A percentile compares a stretch with the other conserved stretches of the same genome.
phyloP scores from a whole-genome alignment of 208 protist species.

The Acanthamoeba rhysodes region DNA sequence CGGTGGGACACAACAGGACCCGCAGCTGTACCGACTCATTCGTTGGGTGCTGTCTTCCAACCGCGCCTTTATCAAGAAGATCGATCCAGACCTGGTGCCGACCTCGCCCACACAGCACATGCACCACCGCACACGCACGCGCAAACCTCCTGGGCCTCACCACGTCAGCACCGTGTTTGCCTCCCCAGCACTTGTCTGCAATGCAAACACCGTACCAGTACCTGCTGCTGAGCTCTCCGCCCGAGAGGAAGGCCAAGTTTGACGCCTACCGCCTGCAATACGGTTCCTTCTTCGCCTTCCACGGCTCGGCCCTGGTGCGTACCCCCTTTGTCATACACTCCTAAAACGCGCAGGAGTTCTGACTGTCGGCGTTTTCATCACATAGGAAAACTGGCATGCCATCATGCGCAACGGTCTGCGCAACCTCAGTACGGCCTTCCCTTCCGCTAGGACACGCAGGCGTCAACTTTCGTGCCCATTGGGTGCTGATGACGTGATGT shows the following conservation, averaged over 20 bases:
- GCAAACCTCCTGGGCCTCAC: too few relatives aligned
- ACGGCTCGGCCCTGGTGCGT: constrained; percentile 78
- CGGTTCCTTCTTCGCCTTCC: constrained; percentile 86
- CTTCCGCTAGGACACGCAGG: not conserved
- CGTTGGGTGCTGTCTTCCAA: constrained; percentile 64
- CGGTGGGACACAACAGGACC: not conserved
- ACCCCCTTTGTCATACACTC: constrained; percentile 56
- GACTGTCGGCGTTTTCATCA: constrained; percentile 77
- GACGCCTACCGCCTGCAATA: constrained; percentile 80
- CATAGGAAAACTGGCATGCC: constrained; percentile 86
- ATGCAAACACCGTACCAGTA: constrained; percentile 86
- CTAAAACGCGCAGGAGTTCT: constrained; percentile 70
- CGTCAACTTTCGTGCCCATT: not conserved
- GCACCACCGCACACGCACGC: not conserved
- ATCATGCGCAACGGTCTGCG: constrained; percentile 83
- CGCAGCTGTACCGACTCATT: constrained; percentile 28
- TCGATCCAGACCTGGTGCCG: constrained; percentile 28
- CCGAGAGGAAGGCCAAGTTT: constrained; percentile 83
- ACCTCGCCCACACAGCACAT: not conserved
- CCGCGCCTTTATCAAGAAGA: constrained; percentile 67
- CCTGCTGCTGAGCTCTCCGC: constrained; percentile 80
- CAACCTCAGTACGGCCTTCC: constrained; percentile 73
- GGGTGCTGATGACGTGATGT: too few relatives aligned
- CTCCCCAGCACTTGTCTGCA: constrained; percentile 48
- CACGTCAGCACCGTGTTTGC: too few relatives aligned